phyloP scores from a whole-genome alignment of 495 filamentous ascomycete genomes.

The Filosporella fistucella region DNA sequence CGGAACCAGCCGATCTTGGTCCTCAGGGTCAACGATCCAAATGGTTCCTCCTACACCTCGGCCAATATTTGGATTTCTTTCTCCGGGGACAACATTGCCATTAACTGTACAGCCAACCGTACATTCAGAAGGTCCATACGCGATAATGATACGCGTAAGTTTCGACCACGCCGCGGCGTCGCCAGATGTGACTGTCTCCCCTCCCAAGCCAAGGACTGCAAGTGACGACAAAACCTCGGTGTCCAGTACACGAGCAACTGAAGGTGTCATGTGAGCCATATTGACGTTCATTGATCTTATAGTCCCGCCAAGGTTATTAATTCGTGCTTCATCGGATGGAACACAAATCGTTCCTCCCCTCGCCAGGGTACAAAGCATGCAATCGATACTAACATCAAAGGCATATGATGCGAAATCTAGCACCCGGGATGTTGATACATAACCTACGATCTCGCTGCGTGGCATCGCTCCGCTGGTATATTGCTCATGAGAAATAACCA shows the following conservation, averaged over 20 bases:
- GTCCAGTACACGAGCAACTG: constrained; percentile 38
- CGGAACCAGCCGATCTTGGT: constrained; percentile 49
- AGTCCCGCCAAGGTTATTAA: constrained; percentile 42
- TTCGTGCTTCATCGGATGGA: constrained; percentile 41
- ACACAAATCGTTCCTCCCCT: constrained; percentile 53
- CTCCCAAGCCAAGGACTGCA: constrained; percentile 32
- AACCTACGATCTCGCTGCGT: neutral
- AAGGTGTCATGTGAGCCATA: constrained; percentile 44
- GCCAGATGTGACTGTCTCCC: constrained; percentile 39
- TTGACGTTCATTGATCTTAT: constrained; percentile 41
- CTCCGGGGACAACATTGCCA: too few relatives aligned
- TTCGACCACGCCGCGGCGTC: constrained; percentile 51
- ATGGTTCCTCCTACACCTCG: constrained; percentile 28
- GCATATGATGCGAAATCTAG: constrained; percentile 26
- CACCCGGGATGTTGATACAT: constrained; percentile 3
- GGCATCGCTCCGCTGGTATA: neutral
- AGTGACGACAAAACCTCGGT: constrained; percentile 26
- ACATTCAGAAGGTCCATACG: constrained; percentile 50
- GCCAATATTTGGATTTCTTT: too few relatives aligned
- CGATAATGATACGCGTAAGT: constrained; percentile 45
- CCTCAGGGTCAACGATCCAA: constrained; percentile 54
- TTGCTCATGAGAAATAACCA: constrained; percentile 3
- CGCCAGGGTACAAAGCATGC: constrained; percentile 73
- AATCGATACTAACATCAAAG: constrained; percentile 81
- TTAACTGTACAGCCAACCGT: constrained; percentile 23